These are phyloP conservation scores for Penicillium sp. DNA, from an alignment of 2,329 filamentous ascomycete species.

Conservation along the genomic window DNA sequence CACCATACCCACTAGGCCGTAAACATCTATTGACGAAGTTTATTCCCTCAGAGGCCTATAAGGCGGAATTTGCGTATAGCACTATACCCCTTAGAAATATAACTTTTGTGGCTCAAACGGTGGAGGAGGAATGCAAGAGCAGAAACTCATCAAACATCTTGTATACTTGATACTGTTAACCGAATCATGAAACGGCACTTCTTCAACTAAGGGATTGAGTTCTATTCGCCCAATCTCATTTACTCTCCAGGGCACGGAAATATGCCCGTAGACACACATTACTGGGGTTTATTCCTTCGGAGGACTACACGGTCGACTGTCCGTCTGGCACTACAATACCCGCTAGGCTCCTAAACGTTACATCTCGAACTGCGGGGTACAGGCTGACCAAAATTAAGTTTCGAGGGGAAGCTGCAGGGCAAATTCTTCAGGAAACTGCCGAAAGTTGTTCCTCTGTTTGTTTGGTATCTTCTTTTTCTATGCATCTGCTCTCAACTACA, in stretches of 20 bases:
- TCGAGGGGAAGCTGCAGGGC: background rate
- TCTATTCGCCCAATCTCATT: background rate
- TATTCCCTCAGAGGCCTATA: no score
- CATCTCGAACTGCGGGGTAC: slow-evolving; percentile 3
- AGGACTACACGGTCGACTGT: background rate
- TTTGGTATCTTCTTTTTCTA: no score
- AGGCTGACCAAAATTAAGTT: background rate
- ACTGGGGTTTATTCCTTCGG: background rate
- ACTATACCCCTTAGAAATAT: background rate
- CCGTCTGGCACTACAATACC: background rate
- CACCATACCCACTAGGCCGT: no score
- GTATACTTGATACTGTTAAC: no score
- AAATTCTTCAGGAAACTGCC: background rate
- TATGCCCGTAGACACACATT: background rate
- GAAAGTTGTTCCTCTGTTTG: background rate
- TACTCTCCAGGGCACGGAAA: background rate
- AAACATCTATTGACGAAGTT: no score
- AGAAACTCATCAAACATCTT: no score
- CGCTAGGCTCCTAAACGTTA: background rate
- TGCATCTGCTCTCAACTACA: no score
- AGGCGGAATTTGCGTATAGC: no score
- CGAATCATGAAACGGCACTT: background rate
- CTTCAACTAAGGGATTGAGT: background rate
- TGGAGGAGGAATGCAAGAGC: no score
- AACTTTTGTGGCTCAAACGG: background rate